These are phyloP conservation scores for Ormosia semicastrata DNA, from an alignment of 306 rosid genomes.

Conservation along the genomic window DNA sequence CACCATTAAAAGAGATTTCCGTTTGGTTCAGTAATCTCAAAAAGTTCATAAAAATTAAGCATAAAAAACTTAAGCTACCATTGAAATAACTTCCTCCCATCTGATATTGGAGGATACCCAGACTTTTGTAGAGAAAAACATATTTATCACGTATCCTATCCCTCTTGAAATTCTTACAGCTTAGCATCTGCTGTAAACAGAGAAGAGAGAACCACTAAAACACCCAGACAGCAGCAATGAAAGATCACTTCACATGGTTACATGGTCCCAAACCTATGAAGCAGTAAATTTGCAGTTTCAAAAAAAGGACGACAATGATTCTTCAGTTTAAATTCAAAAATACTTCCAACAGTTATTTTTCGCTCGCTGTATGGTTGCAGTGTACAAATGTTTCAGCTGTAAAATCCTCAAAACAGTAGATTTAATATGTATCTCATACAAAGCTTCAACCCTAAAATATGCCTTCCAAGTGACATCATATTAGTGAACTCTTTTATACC, in stretches of 20 bases:
- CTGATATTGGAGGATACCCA: not conserved
- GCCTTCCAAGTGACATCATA: conserved; percentile 20
- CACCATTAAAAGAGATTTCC: not conserved
- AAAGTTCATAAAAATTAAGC: not conserved
- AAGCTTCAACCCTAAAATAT: not conserved
- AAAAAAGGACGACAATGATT: not conserved
- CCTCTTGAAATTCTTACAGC: not conserved
- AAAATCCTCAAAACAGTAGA: not conserved
- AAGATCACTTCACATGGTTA: not conserved
- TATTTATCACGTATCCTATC: not conserved
- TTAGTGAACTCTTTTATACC: not conserved
- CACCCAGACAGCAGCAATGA: not conserved
- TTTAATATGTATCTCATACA: not conserved
- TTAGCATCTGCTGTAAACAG: not conserved
- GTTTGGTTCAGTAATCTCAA: not conserved
- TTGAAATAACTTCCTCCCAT: not conserved
- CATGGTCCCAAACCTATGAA: not conserved
- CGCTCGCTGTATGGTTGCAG: not conserved
- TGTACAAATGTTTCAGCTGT: not conserved
- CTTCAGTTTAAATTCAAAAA: not conserved
- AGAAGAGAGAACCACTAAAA: not conserved
- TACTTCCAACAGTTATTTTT: not conserved
- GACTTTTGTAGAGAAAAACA: not conserved
- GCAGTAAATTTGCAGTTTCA: not conserved
- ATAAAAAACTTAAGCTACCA: not conserved